Evolutionary conservation across 208 protist genomes (phyloP).

Genomic region (Willaertia magna): DNA sequence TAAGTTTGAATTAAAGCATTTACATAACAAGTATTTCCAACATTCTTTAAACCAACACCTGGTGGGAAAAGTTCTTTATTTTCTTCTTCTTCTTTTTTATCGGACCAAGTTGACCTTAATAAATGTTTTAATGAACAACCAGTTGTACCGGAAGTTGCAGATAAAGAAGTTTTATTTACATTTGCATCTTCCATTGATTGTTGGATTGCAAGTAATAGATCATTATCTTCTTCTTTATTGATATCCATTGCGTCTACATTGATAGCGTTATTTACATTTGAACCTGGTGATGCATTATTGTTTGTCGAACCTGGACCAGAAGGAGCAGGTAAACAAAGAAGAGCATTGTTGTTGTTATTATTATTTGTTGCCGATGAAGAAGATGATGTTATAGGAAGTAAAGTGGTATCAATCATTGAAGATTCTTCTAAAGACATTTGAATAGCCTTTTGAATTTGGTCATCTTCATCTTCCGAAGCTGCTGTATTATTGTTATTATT

Average conservation of each 20-base stretch:
- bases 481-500: too few species aligned
- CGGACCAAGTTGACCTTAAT: too few species aligned
- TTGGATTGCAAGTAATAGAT: not conserved
- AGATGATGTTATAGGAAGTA: too few species aligned
- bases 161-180: too few species aligned
- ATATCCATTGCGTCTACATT: not conserved
- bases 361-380: too few species aligned
- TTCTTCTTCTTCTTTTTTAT: too few species aligned
- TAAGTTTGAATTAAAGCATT: not conserved
- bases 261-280: not conserved
- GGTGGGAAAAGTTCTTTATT: not conserved
- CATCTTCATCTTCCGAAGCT: not conserved
- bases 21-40: conserved; percentile 11
- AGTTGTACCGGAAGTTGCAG: too few species aligned
- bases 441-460: not conserved
- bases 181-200: too few species aligned
- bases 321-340: too few species aligned
- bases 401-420: not conserved
- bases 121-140: too few species aligned
- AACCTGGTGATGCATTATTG: not conserved
- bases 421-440: not conserved
- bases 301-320: too few species aligned
- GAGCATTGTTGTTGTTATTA: too few species aligned
- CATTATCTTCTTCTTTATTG: not conserved
- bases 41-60: not conserved